Evolutionary conservation across 2,329 filamentous ascomycete genomes (phyloP).

Genomic region (Thelonectria olida): DNA sequence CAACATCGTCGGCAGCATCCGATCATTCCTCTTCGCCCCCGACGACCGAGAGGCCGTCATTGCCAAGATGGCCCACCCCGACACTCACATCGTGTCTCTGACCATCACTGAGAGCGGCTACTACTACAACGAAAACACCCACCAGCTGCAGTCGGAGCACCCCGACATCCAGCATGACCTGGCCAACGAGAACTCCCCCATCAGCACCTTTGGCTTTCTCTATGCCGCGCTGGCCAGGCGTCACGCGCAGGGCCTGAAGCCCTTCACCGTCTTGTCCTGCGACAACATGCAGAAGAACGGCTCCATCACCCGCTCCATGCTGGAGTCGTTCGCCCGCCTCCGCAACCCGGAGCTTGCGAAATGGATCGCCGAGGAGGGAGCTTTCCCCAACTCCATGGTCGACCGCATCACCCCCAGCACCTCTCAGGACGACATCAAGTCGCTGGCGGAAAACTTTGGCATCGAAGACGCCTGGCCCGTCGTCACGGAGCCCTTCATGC

Average conservation of each 20-base stretch:
- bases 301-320: conserved; percentile 61
- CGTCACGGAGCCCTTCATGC: conserved; percentile 65
- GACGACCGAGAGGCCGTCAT: conserved; percentile 61
- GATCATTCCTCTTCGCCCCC: conserved; percentile 60
- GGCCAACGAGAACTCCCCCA: conserved; percentile 52
- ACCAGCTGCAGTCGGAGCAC: conserved; percentile 58
- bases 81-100: conserved; percentile 63
- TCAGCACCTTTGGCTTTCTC: conserved; percentile 62
- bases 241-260: conserved; percentile 55
- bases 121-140: conserved; percentile 68
- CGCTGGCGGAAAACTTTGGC: conserved; percentile 54
- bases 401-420: conserved; percentile 65
- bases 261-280: conserved; percentile 64
- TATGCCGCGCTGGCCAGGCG: conserved; percentile 60
- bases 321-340: conserved; percentile 58
- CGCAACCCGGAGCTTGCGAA: conserved; percentile 57
- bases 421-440: conserved; percentile 52
- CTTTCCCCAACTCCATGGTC: conserved; percentile 65
- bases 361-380: conserved; percentile 58
- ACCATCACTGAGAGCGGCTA: conserved; percentile 66
- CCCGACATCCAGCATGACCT: conserved; percentile 60
- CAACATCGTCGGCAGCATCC: conserved; percentile 61
- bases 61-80: conserved; percentile 63
- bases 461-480: conserved; percentile 63
- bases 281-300: conserved; percentile 68